Base-by-base conservation (phyloP, 371 early-diverging fungal species). In the Entomophthora muscae region DNA sequence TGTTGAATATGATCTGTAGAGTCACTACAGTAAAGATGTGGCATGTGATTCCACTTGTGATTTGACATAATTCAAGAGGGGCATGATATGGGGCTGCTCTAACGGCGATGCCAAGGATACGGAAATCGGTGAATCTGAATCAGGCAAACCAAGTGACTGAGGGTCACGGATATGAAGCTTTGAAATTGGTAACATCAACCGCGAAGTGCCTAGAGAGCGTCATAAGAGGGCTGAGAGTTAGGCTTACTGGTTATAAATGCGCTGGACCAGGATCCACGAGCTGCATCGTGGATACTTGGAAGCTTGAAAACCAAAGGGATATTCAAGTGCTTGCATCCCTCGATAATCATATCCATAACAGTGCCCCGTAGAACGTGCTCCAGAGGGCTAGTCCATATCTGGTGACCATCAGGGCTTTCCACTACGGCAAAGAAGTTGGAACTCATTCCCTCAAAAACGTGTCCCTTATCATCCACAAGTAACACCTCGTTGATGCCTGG, bases 191-290 rank as follows among this genome's bases (percentile, higher is more conserved):
- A 57, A 17, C 5, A 57, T 3, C 29, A 57, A 57, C 24, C 57
- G 12, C 2, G 57, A 57, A 3, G 57, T 57, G 29, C 57, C 57
- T 57, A 57, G 2, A 57, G 24, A 30, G 17, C 5, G 17, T n/a
- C n/a, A n/a, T n/a, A 30, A 27, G 10, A 57, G 26, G 12, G 5
- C 2, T 2, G 2, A 57, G 26, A 24, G 5, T 13, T 28, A 57
- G 17, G 29, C 24, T 57, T 57, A 57, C 57, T 57, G 2, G 57
- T 57, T n/a, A 57, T 57, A 57, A 57, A 57, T 2, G 57, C 57
- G 2, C 57, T 26, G 12, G 28, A 27, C 57, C 57, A 57, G 17
- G 42, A 42, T 10, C 42, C 42, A 5, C 7, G 13, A 26, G 21
- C 24, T 2, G 26, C 29, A 17, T 57, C 57, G 24, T 57, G 24